These are phyloP conservation scores for Prillingera fragicola DNA, from an alignment of 1,284 basidiomycete genomes.

Conservation along the genomic window DNA sequence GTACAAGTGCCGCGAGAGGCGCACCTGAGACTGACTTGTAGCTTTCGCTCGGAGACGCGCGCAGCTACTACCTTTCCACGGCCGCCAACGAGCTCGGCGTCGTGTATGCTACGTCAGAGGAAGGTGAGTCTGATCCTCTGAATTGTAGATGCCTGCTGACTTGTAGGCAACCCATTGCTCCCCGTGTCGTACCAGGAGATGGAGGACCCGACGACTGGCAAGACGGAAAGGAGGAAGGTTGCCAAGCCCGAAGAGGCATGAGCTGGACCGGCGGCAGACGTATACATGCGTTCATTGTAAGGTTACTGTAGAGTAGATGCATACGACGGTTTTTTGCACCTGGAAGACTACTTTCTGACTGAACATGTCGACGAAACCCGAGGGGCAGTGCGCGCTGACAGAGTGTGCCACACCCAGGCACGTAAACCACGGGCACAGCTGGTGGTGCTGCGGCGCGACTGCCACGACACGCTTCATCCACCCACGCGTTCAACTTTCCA, in stretches of 20 bases:
- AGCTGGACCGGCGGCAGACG: no score
- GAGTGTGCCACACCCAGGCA: no score
- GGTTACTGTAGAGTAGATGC: no score
- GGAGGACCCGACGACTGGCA: slow-evolving; percentile 47
- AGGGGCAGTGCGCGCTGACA: no score
- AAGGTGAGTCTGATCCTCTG: slow-evolving; percentile 27
- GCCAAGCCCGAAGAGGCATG: slow-evolving; percentile 47
- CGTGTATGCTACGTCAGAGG: slow-evolving; percentile 44
- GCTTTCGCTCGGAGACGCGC: slow-evolving; percentile 88
- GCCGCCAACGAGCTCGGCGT: slow-evolving; percentile 84
- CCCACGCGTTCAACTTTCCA: no score
- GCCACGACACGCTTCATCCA: no score
- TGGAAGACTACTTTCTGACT: no score
- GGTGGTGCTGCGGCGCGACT: no score
- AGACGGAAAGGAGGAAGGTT: slow-evolving; percentile 45
- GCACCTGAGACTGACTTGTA: slow-evolving; percentile 35
- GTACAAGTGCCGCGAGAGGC: slow-evolving; percentile 41
- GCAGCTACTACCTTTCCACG: slow-evolving; percentile 91
- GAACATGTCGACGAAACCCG: no score
- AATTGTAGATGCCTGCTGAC: not conserved
- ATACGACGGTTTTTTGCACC: no score
- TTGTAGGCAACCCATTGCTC: slow-evolving; percentile 40
- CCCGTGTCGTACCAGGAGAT: slow-evolving; percentile 49
- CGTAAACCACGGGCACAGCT: no score
- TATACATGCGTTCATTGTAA: no score